Evolutionary conservation across 2,329 filamentous ascomycete species (phyloP), one percentile per base, ranked within the genome.

Genomic region (Mollisiaceae sp.): DNA sequence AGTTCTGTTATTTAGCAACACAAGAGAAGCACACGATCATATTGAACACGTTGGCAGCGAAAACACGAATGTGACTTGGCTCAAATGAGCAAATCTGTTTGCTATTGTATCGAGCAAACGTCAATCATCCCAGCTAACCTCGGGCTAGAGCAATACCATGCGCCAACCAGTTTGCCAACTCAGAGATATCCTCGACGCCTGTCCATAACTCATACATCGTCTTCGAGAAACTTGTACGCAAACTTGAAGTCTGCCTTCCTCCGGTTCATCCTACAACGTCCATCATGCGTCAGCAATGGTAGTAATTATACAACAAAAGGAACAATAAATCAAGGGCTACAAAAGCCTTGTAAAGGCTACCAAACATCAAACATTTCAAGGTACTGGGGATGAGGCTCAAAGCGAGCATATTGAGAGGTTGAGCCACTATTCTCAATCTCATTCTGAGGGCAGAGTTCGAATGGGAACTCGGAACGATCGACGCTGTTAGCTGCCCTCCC

Each of bases 221-320:
- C 94, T 79, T 98, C 94, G 72, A 98, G 86, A 81, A 95, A 98
- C 80, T 97, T 97, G 84, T 98, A 98, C 66, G 92, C 91, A 80
- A 98, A 98, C 81, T 97, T 96, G 84, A 98, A 98, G 78, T 98
- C 94, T 64, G 93, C 94, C 83, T 98, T 97, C 77, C 94, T 85
- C 71, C 94, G 91, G 79, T 98, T 98, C 94, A 98, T 98, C 94
- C 94, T 97, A 75, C 12, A 45, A 55, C 15, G 27, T 39, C 50
- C 50, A 39, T 47, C 57, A 35, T 64, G 61, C 67, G 65, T 60
- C 57, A 68, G 50, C 66, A 52, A 60, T 41, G 14, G 45, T 43
- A n/a, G 32, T 63, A 32, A 52, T 35, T 54, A 54, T 54, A 54
- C n/a, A 24, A 54, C 50, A 54, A 54, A 54, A 54, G 50, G n/a